These are phyloP conservation scores for Tagetes erecta DNA, from an alignment of 129 eudicot genomes.

Conservation along the genomic window DNA sequence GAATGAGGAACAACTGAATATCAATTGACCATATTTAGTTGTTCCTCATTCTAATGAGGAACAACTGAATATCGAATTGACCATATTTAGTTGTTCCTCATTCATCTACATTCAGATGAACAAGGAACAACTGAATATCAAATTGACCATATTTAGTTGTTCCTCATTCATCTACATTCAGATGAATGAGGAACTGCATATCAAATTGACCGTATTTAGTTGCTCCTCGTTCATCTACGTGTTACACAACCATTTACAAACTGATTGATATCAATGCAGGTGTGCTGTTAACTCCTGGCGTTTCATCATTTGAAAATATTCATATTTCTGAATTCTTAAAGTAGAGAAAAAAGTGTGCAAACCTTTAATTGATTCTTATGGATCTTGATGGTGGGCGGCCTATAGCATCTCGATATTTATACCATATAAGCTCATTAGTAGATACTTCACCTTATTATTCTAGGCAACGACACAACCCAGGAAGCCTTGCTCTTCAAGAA, in stretches of 20 bases:
- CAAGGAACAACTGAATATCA: no score
- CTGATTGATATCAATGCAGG: constrained; percentile 35
- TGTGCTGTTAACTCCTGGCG: constrained; percentile 12
- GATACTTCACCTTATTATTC: constrained; percentile 52
- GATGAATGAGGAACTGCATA: no score
- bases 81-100: no score
- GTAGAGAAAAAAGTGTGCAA: constrained; percentile 9
- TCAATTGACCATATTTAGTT: no score
- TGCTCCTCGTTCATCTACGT: not conserved
- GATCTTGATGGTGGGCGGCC: constrained; percentile 52
- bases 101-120: not conserved
- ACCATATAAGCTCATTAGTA: constrained; percentile 53
- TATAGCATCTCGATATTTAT: constrained; percentile 50
- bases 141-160: not conserved
- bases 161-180: not conserved
- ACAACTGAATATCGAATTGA: no score
- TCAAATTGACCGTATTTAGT: no score
- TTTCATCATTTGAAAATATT: constrained; percentile 4
- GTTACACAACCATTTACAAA: not conserved
- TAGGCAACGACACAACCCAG: constrained; percentile 47
- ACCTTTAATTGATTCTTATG: constrained; percentile 37
- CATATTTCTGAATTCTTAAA: constrained; percentile 5
- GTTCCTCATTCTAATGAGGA: not conserved
- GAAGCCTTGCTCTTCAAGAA: constrained; percentile 59
- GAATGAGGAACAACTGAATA: no score